Conservation (phyloP, 331 rosid species). For the Telfairia occidentalis region DNA sequence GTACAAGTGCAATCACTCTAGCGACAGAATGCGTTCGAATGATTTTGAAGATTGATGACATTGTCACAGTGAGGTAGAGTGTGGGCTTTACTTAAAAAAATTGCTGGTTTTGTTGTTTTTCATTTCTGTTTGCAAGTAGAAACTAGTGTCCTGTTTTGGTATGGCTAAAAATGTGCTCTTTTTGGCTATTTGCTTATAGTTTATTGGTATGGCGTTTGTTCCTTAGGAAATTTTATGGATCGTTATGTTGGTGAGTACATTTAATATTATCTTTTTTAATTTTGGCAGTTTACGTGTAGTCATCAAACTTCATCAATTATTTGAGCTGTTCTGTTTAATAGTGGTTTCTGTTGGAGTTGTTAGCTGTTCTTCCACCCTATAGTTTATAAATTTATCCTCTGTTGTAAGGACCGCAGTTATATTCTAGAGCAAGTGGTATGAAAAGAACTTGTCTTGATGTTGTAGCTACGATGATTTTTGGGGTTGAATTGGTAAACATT, state of each 20-base stretch:
- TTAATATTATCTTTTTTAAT: neutral
- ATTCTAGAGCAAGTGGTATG: neutral
- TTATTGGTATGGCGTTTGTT: neutral
- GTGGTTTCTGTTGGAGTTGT: neutral
- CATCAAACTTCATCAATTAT: slow-evolving; percentile 1
- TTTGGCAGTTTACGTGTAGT: neutral
- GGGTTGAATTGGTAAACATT: neutral
- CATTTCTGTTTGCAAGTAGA: slow-evolving; percentile 19
- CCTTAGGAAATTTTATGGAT: neutral
- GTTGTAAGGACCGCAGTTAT: too few relatives aligned
- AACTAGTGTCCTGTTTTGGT: slow-evolving; percentile 21
- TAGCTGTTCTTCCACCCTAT: neutral
- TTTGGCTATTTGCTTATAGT: slow-evolving; percentile 11
- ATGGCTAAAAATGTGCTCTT: slow-evolving; percentile 18
- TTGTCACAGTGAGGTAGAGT: slow-evolving; percentile 86
- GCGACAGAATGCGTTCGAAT: slow-evolving; percentile 97
- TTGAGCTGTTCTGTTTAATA: neutral
- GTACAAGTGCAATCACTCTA: slow-evolving; percentile 86
- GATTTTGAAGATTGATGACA: slow-evolving; percentile 98
- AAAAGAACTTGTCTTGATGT: neutral
- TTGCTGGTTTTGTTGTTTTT: slow-evolving; percentile 18
- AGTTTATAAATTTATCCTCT: neutral
- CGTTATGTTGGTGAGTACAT: slow-evolving; percentile 18
- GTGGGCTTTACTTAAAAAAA: slow-evolving; percentile 12
- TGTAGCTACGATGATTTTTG: neutral